Base-by-base conservation (phyloP, 495 filamentous ascomycete species). In the Stereocaulon alpinum region DNA sequence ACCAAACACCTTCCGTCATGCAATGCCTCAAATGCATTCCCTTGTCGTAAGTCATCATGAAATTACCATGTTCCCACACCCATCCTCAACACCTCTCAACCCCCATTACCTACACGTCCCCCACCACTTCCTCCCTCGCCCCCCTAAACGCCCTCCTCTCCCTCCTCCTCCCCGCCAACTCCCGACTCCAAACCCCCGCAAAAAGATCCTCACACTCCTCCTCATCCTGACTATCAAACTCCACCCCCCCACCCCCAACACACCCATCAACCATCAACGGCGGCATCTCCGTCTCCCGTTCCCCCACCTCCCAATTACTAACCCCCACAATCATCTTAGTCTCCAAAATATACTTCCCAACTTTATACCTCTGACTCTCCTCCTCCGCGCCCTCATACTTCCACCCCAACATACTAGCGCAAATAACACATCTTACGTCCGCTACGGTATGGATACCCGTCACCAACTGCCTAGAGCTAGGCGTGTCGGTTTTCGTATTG, bases 171-270 rank as follows among this genome's bases (percentile, higher is more conserved):
- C 73, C 75, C 40, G 88, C 91, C 42, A 82, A 69, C 51, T 80
- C 80, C 17, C 85, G 75, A 64, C 84, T 87, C 92, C 92, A 97
- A 3, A 88, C 77, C 0, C 92, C 92, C 12, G 82, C 78, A 73
- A 97, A 96, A 53, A 97, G 68, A 70, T 96, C 91, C 66, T 96
- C 92, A 62, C 91, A 95, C 73, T 97, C 92, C 54, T 94, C 89
- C 67, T 95, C 90, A 69, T 97, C 92, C 51, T 91, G 83, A 60
- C 84, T 88, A 73, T 97, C 89, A 69, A 96, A 96, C 56, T 89
- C 83, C 3, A 89, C 67, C 54, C 65, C 60, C 5, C 56, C 48
- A 18, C 47, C 9, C 17, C 40, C 55, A 12, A 14, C 18, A 15
- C 12, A 54, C 37, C 53, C n/a, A 17, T 18, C 52, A 37, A n/a